Conservation (phyloP, 257 asterid genomes). For the Rauvolfia tetraphylla region DNA sequence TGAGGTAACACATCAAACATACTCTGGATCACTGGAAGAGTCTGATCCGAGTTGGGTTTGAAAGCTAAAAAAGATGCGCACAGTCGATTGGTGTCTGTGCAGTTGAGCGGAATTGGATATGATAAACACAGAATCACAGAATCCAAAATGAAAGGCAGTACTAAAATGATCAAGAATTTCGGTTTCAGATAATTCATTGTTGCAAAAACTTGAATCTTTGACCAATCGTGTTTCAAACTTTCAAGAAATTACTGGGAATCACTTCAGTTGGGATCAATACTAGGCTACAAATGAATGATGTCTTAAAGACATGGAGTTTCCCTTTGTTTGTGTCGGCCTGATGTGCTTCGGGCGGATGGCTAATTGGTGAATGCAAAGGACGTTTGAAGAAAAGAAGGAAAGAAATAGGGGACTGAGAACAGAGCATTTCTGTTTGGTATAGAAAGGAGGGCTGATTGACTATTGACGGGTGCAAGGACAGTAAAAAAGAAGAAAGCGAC, state of each 20-base stretch:
- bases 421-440: conserved; percentile 36
- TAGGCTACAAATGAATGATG: conserved; percentile 22
- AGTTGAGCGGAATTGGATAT: conserved; percentile 56
- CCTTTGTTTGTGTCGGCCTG: neutral
- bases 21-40: conserved; percentile 62
- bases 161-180: conserved; percentile 36
- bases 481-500: conserved; percentile 33
- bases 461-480: conserved; percentile 37
- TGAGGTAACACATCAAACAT: conserved; percentile 86
- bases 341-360: neutral
- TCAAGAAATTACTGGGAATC: conserved; percentile 12
- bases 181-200: conserved; percentile 39
- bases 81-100: conserved; percentile 70
- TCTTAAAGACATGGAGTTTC: conserved; percentile 2
- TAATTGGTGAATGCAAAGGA: conserved; percentile 19
- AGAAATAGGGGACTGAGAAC: conserved; percentile 21
- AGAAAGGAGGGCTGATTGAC: conserved; percentile 32
- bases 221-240: conserved; percentile 13
- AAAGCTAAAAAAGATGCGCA: conserved; percentile 87
- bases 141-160: conserved; percentile 20
- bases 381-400: conserved; percentile 22
- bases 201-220: conserved; percentile 21
- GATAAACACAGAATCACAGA: conserved; percentile 25
- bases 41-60: conserved; percentile 61
- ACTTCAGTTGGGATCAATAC: conserved; percentile 8